Evolutionary conservation across 2,329 filamentous ascomycete genomes (phyloP), one percentile per base, ranked within the genome.

Genomic region (Pyricularia pennisetigena): DNA sequence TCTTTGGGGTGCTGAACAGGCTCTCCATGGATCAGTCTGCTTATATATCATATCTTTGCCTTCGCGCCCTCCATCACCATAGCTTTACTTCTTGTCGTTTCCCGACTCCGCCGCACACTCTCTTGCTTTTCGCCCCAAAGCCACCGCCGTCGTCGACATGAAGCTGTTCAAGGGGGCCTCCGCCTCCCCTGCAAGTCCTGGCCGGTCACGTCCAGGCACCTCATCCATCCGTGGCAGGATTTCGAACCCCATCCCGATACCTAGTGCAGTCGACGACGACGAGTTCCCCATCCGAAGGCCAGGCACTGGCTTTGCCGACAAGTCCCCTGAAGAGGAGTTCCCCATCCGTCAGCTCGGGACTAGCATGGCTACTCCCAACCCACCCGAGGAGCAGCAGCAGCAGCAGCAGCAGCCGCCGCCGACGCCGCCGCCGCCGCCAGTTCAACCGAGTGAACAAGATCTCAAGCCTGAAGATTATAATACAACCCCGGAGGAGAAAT

Each of bases 161-260:
- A 76, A 76, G 65, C 73, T 83, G 62, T 85, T 84, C 78, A 85
- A 82, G 74, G 76, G 79, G 66, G 72, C 77, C 35, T 74, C 82
- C 67, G 72, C 77, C 41, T 74, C 82, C 67, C n/a, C 69, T 10
- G 29, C 66, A 72, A 73, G 78, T 71, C 65, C 54, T 16, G 49
- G 49, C 54, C 78, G 79, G 71, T 78, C 77, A 68, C 81, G 80
- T 71, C 75, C 79, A 57, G 77, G 76, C 68, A 77, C 80, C 71
- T 75, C 76, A 68, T 82, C 83, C 41, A 83, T 88, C 70, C 83
- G 86, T 57, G 86, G 86, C 70, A 85, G 82, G 71, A 88, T 89
- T 70, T 88, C 86, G 32, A 82, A 81, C 7, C 87, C 87, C 16
- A 88, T 89, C 65, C 86, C 86, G 1, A 83, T 89, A 26, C 75